Evolutionary conservation across 2,329 filamentous ascomycete genomes (phyloP).

Genomic region (Xylariaceae sp.): DNA sequence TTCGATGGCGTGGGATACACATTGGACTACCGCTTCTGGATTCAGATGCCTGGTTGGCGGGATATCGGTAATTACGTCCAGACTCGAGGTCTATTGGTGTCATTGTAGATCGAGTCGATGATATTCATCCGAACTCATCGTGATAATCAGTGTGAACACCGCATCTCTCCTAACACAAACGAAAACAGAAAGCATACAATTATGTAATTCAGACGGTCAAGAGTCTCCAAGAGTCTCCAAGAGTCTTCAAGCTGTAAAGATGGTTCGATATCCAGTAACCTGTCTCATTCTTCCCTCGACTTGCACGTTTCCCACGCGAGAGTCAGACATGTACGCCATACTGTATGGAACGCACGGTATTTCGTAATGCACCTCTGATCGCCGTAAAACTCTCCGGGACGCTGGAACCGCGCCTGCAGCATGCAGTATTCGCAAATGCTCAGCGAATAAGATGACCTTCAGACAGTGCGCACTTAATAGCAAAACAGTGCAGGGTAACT

Average conservation of each 20-base stretch:
- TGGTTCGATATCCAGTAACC: not conserved
- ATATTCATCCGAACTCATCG: no score
- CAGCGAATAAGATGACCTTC: conserved; percentile 8
- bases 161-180: no score
- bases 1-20: no score
- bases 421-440: conserved; percentile 10
- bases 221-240: no score
- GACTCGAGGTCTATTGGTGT: no score
- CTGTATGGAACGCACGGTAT: not conserved
- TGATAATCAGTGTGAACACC: no score
- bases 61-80: no score
- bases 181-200: no score
- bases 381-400: conserved; percentile 1
- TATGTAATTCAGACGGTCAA: no score
- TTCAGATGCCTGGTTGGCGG: no score
- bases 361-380: not conserved
- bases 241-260: not conserved
- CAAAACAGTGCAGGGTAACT: not conserved
- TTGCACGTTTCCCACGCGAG: not conserved
- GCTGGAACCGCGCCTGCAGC: conserved; percentile 13
- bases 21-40: no score
- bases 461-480: not conserved
- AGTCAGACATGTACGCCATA: not conserved
- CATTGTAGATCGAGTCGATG: no score
- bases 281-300: not conserved